Base-by-base conservation (phyloP, 192 early-diverging fungal species). In the Gaertneriomyces sp. region DNA sequence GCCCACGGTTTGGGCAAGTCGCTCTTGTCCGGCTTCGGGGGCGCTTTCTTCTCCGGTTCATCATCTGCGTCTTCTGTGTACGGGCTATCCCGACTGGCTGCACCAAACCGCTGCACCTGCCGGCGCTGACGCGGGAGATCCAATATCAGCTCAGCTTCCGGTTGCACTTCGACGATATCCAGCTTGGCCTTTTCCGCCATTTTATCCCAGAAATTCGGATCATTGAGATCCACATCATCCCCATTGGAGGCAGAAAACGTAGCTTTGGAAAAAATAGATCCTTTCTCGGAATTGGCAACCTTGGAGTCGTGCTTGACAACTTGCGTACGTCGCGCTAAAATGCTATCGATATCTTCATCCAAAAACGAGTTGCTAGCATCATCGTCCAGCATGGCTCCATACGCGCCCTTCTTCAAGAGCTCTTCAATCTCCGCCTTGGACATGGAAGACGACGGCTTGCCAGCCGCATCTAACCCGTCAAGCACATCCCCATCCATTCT, bases 121-220 rank as follows among this genome's bases (percentile, higher is more conserved):
- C 86, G 79, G 47, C 88, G 74, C 52, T 81, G 76, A 17, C 91
- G 77, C n/a, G 86, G 87, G 8, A 83, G 76, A 61, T 86, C 83
- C 12, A 93, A 68, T 45, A 93, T 90, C 55, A 93, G 71, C 6
- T 82, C 74, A 43, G 81, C 78, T 20, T 82, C 79, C 0, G 79
- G 69, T 7, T 72, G 64, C 10, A 84, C 78, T 19, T 81, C 75
- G 3, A 77, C 78, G 6, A 88, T 74, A 46, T 91, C 80, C 12
- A 93, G 76, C 44, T 92, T 78, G 46, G 90, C 90, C 46, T 85
- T 76, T 46, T 87, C 75, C 2, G 91, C 91, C 74, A 90, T 86
- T 68, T 93, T 93, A 63, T 92, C 90, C 91, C 91, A 93, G 70
- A 93, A 93, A 57, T 91, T 80, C 25, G 91, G 90, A 68, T 93